Base-by-base conservation (phyloP, 176 grass and related monocot genomes). In the Carex cristatella region DNA sequence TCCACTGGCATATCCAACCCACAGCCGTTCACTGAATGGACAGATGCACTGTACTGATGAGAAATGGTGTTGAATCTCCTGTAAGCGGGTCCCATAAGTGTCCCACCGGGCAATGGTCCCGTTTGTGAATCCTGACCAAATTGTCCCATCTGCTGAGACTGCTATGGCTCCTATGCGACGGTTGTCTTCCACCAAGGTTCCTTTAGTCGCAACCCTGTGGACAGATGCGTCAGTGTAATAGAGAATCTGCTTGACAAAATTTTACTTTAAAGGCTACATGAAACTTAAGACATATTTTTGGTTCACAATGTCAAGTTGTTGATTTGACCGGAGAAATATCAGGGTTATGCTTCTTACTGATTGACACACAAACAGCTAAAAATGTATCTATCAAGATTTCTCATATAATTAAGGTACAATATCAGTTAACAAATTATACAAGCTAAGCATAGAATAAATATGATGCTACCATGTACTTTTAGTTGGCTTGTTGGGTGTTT, bases 1-100 rank as follows among this genome's bases (percentile, higher is more conserved):
- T 54, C 96, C 96, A 82, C 93, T 94, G 44, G 88, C 91, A 42
- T 99, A 99, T 46, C 96, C 96, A 33, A 95, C 79, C 90, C 91
- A 99, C 55, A 99, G 87, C 77, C 87, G 91, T 81, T 92, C 91
- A 40, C 93, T 87, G 7, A 95, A 94, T 11, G 93, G 85, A 76
- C 94, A 94, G 84, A 99, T 87, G 79, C 88, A 99, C 81, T 95
- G 96, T 75, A 99, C 91, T 40, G 93, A 99, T 46, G 96, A 95
- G 80, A 87, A 90, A 87, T 99, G 91, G 88, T 95, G 84, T 48
- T 95, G 96, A 76, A 91, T 88, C 88, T 99, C 96, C 46, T 91
- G 90, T 53, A 99, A 69, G 31, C 88, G 87, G 13, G 86, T 89
- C 79, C 96, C 96, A 72, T 91, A 88, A 60, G 89, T 85, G 85